Conservation (phyloP, 441 rosid genomes). For the Aleurites moluccanus region DNA sequence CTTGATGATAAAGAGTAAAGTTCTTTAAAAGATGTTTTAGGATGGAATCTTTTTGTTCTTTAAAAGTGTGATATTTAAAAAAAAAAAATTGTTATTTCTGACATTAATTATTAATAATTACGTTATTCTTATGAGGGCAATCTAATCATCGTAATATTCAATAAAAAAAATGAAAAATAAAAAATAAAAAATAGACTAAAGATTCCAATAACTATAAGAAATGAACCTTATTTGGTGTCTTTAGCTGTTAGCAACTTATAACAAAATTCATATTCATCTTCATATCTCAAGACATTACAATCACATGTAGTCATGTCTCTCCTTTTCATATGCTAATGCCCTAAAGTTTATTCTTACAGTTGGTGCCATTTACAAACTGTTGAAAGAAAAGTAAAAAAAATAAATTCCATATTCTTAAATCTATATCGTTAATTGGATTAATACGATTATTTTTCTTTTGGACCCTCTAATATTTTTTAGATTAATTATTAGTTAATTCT, state of each 20-base stretch:
- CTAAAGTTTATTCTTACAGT: too few relatives aligned
- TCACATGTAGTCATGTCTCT: conserved; percentile 21
- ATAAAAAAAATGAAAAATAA: too few relatives aligned
- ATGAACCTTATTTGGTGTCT: conserved; percentile 16
- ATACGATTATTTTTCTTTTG: background rate
- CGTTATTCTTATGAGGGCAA: too few relatives aligned
- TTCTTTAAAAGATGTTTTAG: too few relatives aligned
- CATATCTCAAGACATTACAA: conserved; percentile 36
- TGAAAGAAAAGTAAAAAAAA: background rate
- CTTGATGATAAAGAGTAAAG: too few relatives aligned
- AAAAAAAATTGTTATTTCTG: too few relatives aligned
- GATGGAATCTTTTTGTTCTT: too few relatives aligned
- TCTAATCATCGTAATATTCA: too few relatives aligned
- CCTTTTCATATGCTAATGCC: background rate
- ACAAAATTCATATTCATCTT: conserved; percentile 18
- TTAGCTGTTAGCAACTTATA: conserved; percentile 20
- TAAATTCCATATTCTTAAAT: too few relatives aligned
- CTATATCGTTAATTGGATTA: background rate
- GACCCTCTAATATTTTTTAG: background rate
- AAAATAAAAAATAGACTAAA: background rate
- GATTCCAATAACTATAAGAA: conserved; percentile 11
- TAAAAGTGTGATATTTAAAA: too few relatives aligned
- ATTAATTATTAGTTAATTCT: background rate
- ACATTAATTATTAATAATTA: too few relatives aligned
- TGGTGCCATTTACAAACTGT: background rate